Evolutionary conservation across 2,329 filamentous ascomycete species (phyloP).

Genomic region (Fusarium sp.): DNA sequence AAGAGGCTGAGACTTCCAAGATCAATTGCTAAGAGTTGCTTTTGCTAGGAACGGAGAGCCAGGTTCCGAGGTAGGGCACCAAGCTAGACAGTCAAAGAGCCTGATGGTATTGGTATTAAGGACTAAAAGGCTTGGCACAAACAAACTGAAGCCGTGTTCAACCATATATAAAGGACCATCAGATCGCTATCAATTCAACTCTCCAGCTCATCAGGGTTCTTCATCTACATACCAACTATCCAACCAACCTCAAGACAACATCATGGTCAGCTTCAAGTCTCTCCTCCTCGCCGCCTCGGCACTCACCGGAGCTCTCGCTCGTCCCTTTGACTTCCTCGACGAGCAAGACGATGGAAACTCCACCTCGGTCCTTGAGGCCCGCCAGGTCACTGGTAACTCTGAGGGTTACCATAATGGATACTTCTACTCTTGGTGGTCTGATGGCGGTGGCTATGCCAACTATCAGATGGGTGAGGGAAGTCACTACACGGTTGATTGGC

Average conservation of each 20-base stretch:
- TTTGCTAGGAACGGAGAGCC: neutral
- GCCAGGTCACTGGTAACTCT: constrained; percentile 6
- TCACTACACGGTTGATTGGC: constrained; percentile 2
- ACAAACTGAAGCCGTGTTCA: neutral
- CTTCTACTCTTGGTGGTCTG: constrained; percentile 25
- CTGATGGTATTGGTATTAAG: neutral
- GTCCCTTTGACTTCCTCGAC: constrained; percentile 14
- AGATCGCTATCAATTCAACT: neutral
- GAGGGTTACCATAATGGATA: constrained; percentile 10
- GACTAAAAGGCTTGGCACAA: neutral
- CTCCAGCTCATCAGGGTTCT: neutral
- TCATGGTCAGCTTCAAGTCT: constrained; percentile 8
- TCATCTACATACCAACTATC: neutral
- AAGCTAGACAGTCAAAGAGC: neutral
- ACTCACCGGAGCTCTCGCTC: constrained; percentile 7
- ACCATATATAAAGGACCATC: neutral
- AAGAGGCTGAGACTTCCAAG: neutral
- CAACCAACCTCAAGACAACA: accelerated
- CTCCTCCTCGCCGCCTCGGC: constrained; percentile 8
- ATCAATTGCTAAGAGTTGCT: neutral
- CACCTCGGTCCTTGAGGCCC: constrained; percentile 2
- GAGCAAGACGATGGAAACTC: constrained; percentile 10
- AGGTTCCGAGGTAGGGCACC: neutral
- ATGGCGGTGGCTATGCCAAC: constrained; percentile 7
- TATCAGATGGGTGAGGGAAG: constrained; percentile 4